Base-by-base conservation (phyloP, 306 rosid genomes). In the Quercus cerris region DNA sequence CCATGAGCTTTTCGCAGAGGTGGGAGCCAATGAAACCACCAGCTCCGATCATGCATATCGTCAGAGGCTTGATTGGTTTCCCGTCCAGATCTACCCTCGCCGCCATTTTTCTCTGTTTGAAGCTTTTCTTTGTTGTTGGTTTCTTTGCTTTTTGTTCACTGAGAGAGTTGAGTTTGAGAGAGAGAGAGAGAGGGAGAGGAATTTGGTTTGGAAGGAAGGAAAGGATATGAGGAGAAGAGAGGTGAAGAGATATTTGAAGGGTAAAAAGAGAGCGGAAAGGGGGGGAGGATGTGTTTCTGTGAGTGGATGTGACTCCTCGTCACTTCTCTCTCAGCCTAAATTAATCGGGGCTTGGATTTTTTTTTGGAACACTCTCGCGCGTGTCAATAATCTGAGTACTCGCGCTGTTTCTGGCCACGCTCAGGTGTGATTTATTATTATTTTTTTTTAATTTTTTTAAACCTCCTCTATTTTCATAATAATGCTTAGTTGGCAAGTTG, bases 1-100 rank as follows among this genome's bases (percentile, higher is more conserved):
- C 7, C 93, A 94, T 86, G 3, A 94, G 85, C 87, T 92, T 94
- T 86, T 94, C 97, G 67, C 97, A 94, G 20, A 94, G 94, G 80
- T 94, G 98, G 6, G 98, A 94, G 3, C 98, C 98, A 2, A 94
- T 94, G 94, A 94, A 94, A 0, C 98, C 98, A 1, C 97, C 98
- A 5, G 98, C 98, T 0, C 98, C 98, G 22, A 94, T 94, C 97
- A 94, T 94, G 89, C 98, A 94, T 27, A 94, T 92, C 14, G 98
- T 90, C 27, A 94, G 81, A 68, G 97, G 86, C 87, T 88, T 90
- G 2, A 94, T 92, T 55, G 90, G 88, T 19, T 84, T 92, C 9
- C 96, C 96, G 51, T 90, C 94, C 38, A 94, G 96, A 94, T 94
- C 98, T 70, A 89, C 83, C 22, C 96, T 82, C 62, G 88, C 41